Evolutionary conservation across 257 asterid species (phyloP), one percentile per base, ranked within the genome.

Genomic region (Galeopsis tetrahit): DNA sequence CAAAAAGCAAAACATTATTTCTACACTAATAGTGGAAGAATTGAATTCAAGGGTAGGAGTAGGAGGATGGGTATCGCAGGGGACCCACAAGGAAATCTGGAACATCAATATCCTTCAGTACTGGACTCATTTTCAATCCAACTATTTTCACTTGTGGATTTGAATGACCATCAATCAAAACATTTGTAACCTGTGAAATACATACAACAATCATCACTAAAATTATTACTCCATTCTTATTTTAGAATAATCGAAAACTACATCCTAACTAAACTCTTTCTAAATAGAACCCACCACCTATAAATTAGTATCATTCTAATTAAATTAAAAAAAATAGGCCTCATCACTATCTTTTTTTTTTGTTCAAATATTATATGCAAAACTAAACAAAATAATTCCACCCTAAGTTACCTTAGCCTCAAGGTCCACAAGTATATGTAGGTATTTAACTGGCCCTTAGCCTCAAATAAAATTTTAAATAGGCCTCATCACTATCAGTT

Each of bases 111-210:
- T 88, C 81, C 55, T 85, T 75, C 5, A 88, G 72, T 48, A 89
- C 7, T 2, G 84, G 83, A 5, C 77, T 83, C 90, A 83, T 76
- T 87, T 89, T 89, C 83, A 85, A 15, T 70, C 97, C 98, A 52
- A 94, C 72, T 21, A 94, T 60, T 70, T 84, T 83, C 46, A 94
- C 96, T 39, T 72, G 81, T 65, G 81, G 76, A 70, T 94, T 94
- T 32, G 96, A 88, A 78, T 94, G 94, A 14, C 98, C 98, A 68
- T 81, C 86, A n/a, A 89, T 40, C 75, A 94, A 88, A 49, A 79
- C 90, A 75, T 77, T 67, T 8, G 90, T 89, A 31, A 88, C 82
- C 98, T 91, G 96, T 91, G 96, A 80, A 81, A 73, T 73, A n/a
- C 42, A n/a, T n/a, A n/a, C n/a, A n/a, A n/a, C n/a, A 62, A 10